A percentile compares a stretch with the other conserved stretches of the same genome.
Conservation (phyloP, 164 flowering plant species). For the Chloranthus sessilifolius region DNA sequence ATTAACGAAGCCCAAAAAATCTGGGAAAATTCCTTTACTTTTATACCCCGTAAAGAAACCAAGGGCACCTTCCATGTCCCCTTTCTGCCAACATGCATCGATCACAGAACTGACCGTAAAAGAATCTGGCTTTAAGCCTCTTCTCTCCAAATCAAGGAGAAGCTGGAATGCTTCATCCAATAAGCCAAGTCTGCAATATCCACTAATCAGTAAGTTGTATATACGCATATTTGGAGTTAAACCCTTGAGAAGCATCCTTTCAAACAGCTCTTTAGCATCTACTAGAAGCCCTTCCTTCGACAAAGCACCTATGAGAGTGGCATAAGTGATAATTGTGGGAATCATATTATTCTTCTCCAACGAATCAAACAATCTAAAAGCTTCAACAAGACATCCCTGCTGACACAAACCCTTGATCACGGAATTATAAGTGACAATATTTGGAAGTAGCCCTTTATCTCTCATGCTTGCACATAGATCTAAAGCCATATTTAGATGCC, state of each 20-base stretch:
- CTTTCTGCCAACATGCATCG: slow-evolving; percentile 50
- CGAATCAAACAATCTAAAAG: slow-evolving; percentile 81
- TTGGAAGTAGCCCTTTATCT: slow-evolving; percentile 43
- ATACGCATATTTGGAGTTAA: slow-evolving; percentile 45
- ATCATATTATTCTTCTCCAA: slow-evolving; percentile 45
- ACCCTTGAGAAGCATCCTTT: slow-evolving; percentile 58
- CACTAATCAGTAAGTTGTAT: slow-evolving; percentile 69
- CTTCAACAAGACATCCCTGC: slow-evolving; percentile 77
- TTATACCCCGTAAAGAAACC: slow-evolving; percentile 42
- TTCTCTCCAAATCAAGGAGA: slow-evolving; percentile 36
- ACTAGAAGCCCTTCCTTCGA: slow-evolving; percentile 58
- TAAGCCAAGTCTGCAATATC: slow-evolving; percentile 51
- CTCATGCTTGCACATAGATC: slow-evolving; percentile 54
- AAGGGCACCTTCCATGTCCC: slow-evolving; percentile 83
- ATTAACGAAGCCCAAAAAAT: slow-evolving; percentile 71
- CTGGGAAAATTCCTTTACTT: slow-evolving; percentile 49
- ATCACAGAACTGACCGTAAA: slow-evolving; percentile 66
- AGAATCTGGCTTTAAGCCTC: slow-evolving; percentile 44
- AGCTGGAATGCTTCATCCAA: slow-evolving; percentile 57
- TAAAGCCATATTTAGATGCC: slow-evolving; percentile 48
- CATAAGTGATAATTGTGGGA: slow-evolving; percentile 68
- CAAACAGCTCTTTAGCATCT: slow-evolving; percentile 63
- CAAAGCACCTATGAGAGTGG: slow-evolving; percentile 52
- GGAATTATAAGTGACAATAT: slow-evolving; percentile 65
- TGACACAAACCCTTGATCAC: slow-evolving; percentile 67